These are phyloP conservation scores for Anisodus tanguticus DNA, from an alignment of 257 asterid species.

Conservation along the genomic window DNA sequence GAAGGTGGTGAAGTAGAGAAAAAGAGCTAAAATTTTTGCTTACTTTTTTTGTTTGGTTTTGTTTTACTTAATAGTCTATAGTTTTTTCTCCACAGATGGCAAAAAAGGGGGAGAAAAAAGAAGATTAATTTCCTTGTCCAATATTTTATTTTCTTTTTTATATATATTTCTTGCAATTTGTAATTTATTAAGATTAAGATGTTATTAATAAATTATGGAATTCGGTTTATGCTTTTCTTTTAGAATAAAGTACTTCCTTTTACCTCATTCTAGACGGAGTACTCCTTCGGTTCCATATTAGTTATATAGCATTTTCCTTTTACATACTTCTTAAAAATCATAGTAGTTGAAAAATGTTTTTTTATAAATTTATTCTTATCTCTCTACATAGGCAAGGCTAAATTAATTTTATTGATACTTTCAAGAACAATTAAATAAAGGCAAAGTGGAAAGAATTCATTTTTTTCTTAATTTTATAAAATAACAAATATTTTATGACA, in stretches of 20 bases:
- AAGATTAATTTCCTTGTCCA: neutral
- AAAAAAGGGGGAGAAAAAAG: neutral
- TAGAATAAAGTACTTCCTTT: too few relatives aligned
- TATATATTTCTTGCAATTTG: neutral
- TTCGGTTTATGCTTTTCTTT: neutral
- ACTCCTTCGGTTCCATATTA: neutral
- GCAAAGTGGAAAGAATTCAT: too few relatives aligned
- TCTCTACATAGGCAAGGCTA: too few relatives aligned
- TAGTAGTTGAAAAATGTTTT: too few relatives aligned
- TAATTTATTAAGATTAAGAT: neutral
- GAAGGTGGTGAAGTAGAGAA: constrained; percentile 85
- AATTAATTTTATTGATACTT: too few relatives aligned
- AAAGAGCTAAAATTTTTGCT: constrained; percentile 42
- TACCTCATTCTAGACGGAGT: neutral
- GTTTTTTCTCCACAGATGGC: neutral
- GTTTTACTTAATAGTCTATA: neutral
- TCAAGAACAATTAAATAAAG: too few relatives aligned
- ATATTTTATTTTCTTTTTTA: neutral
- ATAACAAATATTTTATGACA: too few relatives aligned
- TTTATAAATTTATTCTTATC: too few relatives aligned
- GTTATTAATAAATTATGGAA: constrained; percentile 8
- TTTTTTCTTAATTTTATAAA: too few relatives aligned
- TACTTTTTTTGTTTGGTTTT: neutral
- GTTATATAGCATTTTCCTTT: too few relatives aligned
- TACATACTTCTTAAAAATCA: too few relatives aligned